phyloP scores from a whole-genome alignment of 352 stramenopile genomes.

The Phytophthora pini region DNA sequence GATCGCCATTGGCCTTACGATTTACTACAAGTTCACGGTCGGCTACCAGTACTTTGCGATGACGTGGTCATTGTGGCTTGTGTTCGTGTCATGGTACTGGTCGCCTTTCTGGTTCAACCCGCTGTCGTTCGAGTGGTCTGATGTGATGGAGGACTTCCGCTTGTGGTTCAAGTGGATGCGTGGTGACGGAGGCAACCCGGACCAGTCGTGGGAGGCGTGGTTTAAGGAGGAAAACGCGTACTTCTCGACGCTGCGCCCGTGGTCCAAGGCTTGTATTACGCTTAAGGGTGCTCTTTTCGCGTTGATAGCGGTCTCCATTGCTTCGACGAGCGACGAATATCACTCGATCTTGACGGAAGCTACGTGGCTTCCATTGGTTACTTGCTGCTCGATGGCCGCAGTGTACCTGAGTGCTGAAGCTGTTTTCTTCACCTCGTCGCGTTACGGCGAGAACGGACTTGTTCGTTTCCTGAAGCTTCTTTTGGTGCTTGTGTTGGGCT shows the following conservation, averaged over 20 bases:
- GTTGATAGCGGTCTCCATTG: slow-evolving; percentile 87
- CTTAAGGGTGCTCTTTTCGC: slow-evolving; percentile 92
- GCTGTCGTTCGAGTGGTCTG: slow-evolving; percentile 96
- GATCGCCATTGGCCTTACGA: slow-evolving; percentile 89
- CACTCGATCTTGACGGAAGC: slow-evolving; percentile 61
- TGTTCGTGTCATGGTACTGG: slow-evolving; percentile 80
- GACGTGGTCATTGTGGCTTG: slow-evolving; percentile 99
- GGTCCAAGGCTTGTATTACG: slow-evolving; percentile 92
- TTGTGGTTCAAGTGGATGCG: slow-evolving; percentile 95
- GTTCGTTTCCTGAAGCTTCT: slow-evolving; percentile 79
- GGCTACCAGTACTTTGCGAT: slow-evolving; percentile 96
- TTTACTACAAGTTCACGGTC: slow-evolving; percentile 95
- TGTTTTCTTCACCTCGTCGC: slow-evolving; percentile 64
- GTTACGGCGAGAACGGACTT: slow-evolving; percentile 62
- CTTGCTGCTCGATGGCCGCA: slow-evolving; percentile 56
- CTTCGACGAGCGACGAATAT: slow-evolving; percentile 73
- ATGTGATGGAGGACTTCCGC: slow-evolving; percentile 91
- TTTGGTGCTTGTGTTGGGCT: slow-evolving; percentile 76
- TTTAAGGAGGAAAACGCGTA: slow-evolving; percentile 96
- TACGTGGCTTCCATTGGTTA: slow-evolving; percentile 66
- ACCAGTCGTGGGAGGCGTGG: slow-evolving; percentile 97
- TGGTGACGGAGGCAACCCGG: slow-evolving; percentile 90
- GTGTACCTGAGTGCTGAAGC: slow-evolving; percentile 75
- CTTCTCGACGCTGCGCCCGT: slow-evolving; percentile 88
- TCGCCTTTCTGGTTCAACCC: slow-evolving; percentile 99